Evolutionary conservation across 2,329 filamentous ascomycete genomes (phyloP).

Genomic region (Alternaria dauci): DNA sequence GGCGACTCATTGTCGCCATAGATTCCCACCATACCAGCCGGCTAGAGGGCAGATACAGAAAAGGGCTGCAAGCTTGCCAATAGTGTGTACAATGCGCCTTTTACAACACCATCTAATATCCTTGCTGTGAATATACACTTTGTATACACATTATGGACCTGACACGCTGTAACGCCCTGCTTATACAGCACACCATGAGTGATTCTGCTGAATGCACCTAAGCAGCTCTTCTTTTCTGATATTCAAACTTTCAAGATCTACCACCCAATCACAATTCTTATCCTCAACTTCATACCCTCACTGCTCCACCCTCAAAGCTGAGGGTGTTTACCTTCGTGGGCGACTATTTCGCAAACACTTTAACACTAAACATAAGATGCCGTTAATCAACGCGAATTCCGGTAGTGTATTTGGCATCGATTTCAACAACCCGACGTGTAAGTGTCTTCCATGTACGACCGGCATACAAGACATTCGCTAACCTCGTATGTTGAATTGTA

Average conservation of each 20-base stretch:
- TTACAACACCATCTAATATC: not conserved
- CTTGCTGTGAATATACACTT: not conserved
- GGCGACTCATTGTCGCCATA: not conserved
- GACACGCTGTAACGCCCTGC: not conserved
- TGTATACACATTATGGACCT: not conserved
- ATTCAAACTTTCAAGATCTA: not conserved
- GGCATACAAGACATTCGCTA: no score
- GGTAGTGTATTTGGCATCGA: not conserved
- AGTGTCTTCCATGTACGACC: no score
- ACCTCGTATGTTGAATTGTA: no score
- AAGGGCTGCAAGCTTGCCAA: not conserved
- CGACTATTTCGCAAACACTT: not conserved
- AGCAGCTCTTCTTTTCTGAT: not conserved
- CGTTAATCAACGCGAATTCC: not conserved
- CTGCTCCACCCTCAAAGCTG: not conserved
- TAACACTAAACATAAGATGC: not conserved
- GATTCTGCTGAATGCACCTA: not conserved
- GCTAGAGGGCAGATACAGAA: not conserved
- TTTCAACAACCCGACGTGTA: not conserved
- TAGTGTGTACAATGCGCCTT: not conserved
- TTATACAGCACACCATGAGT: not conserved
- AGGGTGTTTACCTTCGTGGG: not conserved
- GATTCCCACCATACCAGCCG: not conserved
- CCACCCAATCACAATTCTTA: not conserved
- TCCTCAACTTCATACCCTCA: not conserved